phyloP scores from a whole-genome alignment of 2,329 filamentous ascomycete genomes.

The Huntiella omanensis region DNA sequence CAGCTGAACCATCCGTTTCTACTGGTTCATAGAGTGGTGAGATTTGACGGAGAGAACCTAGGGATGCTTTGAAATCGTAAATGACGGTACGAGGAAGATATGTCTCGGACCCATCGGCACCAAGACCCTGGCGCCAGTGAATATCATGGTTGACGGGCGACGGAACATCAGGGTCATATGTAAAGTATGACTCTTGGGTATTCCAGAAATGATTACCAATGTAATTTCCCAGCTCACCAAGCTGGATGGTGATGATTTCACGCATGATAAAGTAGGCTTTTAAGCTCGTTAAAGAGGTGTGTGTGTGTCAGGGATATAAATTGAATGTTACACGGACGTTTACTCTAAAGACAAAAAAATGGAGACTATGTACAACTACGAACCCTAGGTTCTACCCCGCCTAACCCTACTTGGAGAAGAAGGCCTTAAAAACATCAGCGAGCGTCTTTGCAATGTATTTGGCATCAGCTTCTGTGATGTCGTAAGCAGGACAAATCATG shows the following conservation, averaged over 20 bases:
- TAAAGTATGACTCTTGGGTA: conserved; percentile 95
- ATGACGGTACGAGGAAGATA: conserved; percentile 82
- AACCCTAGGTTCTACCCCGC: neutral
- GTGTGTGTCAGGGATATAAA: neutral
- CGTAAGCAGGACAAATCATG: conserved; percentile 51
- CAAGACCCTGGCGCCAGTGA: conserved; percentile 71
- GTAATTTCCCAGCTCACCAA: conserved; percentile 86
- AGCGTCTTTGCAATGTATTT: neutral
- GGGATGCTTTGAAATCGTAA: conserved; percentile 87
- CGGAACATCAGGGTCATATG: conserved; percentile 40
- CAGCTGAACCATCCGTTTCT: conserved; percentile 8
- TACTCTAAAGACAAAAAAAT: neutral
- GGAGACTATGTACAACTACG: too few relatives aligned
- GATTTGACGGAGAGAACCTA: conserved; percentile 71
- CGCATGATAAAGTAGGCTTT: neutral
- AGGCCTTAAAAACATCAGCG: neutral
- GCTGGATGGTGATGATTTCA: conserved; percentile 83
- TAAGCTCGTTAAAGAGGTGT: neutral
- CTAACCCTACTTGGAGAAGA: neutral
- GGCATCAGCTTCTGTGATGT: conserved; percentile 25
- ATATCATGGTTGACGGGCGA: conserved; percentile 35
- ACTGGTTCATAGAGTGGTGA: conserved; percentile 56
- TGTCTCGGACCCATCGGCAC: conserved; percentile 70
- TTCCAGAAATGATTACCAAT: conserved; percentile 97
- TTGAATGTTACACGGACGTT: too few relatives aligned